These are phyloP conservation scores for Urtica urens DNA, from an alignment of 306 rosid species.

Conservation along the genomic window DNA sequence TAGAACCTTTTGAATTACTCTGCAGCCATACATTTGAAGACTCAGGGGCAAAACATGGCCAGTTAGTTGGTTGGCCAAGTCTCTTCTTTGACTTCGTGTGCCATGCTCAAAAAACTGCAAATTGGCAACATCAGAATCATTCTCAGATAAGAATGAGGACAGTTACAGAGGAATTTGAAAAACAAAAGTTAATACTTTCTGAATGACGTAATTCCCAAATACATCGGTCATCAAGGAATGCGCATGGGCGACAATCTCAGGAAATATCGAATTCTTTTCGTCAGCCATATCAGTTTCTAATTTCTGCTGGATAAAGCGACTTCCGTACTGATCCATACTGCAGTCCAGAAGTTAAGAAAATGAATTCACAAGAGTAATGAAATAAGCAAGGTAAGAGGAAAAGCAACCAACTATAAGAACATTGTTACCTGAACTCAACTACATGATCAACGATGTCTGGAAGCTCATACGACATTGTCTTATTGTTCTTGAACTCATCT, in stretches of 20 bases:
- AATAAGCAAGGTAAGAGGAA: slow-evolving; percentile 8
- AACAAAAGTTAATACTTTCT: slow-evolving; percentile 47
- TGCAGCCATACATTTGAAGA: slow-evolving; percentile 98
- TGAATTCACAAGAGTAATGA: slow-evolving; percentile 17
- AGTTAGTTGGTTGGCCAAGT: slow-evolving; percentile 62
- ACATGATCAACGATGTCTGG: slow-evolving; percentile 66
- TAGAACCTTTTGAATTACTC: slow-evolving; percentile 94
- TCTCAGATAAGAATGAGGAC: neutral
- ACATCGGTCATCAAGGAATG: slow-evolving; percentile 92
- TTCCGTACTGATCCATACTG: slow-evolving; percentile 97
- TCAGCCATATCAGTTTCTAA: slow-evolving; percentile 68
- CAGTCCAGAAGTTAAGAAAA: slow-evolving; percentile 22
- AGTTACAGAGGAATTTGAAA: slow-evolving; percentile 13
- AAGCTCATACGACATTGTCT: slow-evolving; percentile 76
- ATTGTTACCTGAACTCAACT: slow-evolving; percentile 73
- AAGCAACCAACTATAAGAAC: slow-evolving; percentile 8
- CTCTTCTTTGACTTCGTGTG: slow-evolving; percentile 68
- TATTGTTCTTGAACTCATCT: slow-evolving; percentile 91
- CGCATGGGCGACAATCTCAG: slow-evolving; percentile 80
- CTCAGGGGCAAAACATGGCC: slow-evolving; percentile 90
- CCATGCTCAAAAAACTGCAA: slow-evolving; percentile 96
- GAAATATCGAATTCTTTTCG: slow-evolving; percentile 71
- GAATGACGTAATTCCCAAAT: slow-evolving; percentile 95
- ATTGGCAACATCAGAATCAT: slow-evolving; percentile 7
- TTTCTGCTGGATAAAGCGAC: slow-evolving; percentile 98